Evolutionary conservation across 352 stramenopile species (phyloP).

Genomic region (Phytophthora sansomeana): DNA sequence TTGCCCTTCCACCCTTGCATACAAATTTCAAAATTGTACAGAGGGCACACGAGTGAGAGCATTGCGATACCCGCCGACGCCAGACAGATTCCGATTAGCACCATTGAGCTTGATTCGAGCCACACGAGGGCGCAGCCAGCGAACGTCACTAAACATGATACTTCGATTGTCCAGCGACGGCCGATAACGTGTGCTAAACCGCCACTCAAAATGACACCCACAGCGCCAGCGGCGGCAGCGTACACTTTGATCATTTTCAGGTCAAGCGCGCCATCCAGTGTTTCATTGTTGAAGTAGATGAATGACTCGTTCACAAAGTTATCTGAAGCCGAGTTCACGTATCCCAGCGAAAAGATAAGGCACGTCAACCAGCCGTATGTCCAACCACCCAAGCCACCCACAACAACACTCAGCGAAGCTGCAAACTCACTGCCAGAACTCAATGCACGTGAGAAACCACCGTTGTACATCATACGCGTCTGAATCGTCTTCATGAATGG

Average conservation of each 20-base stretch:
- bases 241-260: slow-evolving; percentile 80
- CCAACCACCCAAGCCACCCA: slow-evolving; percentile 75
- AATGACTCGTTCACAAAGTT: slow-evolving; percentile 90
- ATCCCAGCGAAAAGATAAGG: slow-evolving; percentile 84
- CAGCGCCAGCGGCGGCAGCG: slow-evolving; percentile 57
- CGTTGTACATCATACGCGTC: slow-evolving; percentile 93
- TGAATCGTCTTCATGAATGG: slow-evolving; percentile 92
- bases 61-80: slow-evolving; percentile 76
- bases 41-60: slow-evolving; percentile 73
- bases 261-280: slow-evolving; percentile 53
- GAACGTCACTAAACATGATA: slow-evolving; percentile 65
- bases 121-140: slow-evolving; percentile 74
- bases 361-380: slow-evolving; percentile 85
- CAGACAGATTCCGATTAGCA: slow-evolving; percentile 76
- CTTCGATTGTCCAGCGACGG: slow-evolving; percentile 71
- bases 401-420: slow-evolving; percentile 78
- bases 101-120: slow-evolving; percentile 69
- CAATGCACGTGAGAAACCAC: slow-evolving; percentile 83
- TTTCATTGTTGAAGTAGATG: slow-evolving; percentile 78
- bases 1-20: slow-evolving; percentile 90
- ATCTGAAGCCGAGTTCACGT: slow-evolving; percentile 75
- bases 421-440: slow-evolving; percentile 87
- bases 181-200: slow-evolving; percentile 65
- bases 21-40: slow-evolving; percentile 92
- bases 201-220: slow-evolving; percentile 60